phyloP scores from a whole-genome alignment of 1,284 basidiomycete species.

The Leccinum pseudoinsigne region DNA sequence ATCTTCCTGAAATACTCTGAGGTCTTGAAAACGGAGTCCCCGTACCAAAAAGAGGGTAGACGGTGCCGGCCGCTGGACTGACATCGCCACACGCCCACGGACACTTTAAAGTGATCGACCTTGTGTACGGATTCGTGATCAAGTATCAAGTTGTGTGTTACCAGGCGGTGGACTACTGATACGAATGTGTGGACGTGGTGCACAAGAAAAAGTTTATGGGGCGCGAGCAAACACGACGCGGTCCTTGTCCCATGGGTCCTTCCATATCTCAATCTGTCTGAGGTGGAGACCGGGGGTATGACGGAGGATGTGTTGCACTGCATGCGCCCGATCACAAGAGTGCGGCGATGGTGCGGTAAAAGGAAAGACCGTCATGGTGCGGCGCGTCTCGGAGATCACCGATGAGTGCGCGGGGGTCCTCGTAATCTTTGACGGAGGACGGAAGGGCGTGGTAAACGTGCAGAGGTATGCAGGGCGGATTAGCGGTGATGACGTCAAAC shows the following conservation, averaged over 20 bases:
- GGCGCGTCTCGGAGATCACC: constrained; percentile 54
- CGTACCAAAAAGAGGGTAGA: constrained; percentile 8
- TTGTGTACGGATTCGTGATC: not conserved
- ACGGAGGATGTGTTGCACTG: constrained; percentile 60
- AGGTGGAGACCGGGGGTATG: constrained; percentile 40
- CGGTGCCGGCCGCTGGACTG: constrained; percentile 11
- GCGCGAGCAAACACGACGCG: constrained; percentile 60
- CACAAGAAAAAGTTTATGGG: constrained; percentile 10
- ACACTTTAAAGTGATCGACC: constrained; percentile 6
- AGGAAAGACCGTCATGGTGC: constrained; percentile 59
- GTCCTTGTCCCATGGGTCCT: constrained; percentile 73
- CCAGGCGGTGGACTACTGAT: constrained; percentile 15
- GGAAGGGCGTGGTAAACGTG: constrained; percentile 66
- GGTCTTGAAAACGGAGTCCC: constrained; percentile 10
- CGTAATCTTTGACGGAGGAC: constrained; percentile 69
- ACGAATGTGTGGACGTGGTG: not conserved
- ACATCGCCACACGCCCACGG: constrained; percentile 6
- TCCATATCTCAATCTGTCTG: constrained; percentile 71
- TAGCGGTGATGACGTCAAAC: constrained; percentile 83
- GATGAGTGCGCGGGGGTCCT: constrained; percentile 79
- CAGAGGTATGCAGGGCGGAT: constrained; percentile 90
- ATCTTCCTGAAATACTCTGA: constrained; percentile 6
- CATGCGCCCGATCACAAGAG: constrained; percentile 65
- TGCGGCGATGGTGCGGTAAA: constrained; percentile 73
- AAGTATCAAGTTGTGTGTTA: constrained; percentile 14